A percentile compares a stretch with the other conserved stretches of the same genome.
phyloP scores from a whole-genome alignment of 306 rosid genomes.

The Urtica urens region DNA sequence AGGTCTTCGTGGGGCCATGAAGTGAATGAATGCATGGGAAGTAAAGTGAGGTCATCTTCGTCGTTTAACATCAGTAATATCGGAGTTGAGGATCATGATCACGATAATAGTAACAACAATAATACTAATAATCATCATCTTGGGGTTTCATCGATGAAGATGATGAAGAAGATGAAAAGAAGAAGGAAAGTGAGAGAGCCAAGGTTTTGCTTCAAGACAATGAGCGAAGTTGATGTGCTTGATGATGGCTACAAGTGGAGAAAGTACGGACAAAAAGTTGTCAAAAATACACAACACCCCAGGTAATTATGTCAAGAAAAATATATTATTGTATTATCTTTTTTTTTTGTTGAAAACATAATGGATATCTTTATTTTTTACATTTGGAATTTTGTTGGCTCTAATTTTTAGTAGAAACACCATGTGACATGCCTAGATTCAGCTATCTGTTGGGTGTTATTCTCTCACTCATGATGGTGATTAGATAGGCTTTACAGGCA shows the following conservation, averaged over 20 bases:
- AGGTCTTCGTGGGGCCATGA: slow-evolving; percentile 60
- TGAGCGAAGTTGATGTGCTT: slow-evolving; percentile 94
- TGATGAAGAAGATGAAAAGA: slow-evolving; percentile 86
- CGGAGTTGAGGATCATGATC: slow-evolving; percentile 15
- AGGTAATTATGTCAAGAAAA: slow-evolving; percentile 52
- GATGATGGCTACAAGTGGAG: slow-evolving; percentile 99
- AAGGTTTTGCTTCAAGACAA: slow-evolving; percentile 94
- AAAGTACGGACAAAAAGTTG: slow-evolving; percentile 98
- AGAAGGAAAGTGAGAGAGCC: slow-evolving; percentile 96
- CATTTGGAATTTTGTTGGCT: slow-evolving; percentile 18
- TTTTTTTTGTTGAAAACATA: background rate
- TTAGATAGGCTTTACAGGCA: slow-evolving; percentile 20
- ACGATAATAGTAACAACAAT: slow-evolving; percentile 10
- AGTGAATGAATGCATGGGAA: slow-evolving; percentile 33
- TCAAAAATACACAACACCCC: slow-evolving; percentile 97
- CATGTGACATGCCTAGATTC: slow-evolving; percentile 24
- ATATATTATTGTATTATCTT: background rate
- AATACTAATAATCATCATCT: slow-evolving; percentile 18
- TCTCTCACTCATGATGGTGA: slow-evolving; percentile 26
- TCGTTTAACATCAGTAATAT: too few relatives aligned
- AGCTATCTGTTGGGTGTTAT: slow-evolving; percentile 27
- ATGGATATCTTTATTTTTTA: background rate
- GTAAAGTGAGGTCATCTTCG: slow-evolving; percentile 33
- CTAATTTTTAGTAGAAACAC: slow-evolving; percentile 16
- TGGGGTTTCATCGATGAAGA: slow-evolving; percentile 46